phyloP scores from a whole-genome alignment of 768 basidiomycete genomes.

The Hygrocybe coccinea region DNA sequence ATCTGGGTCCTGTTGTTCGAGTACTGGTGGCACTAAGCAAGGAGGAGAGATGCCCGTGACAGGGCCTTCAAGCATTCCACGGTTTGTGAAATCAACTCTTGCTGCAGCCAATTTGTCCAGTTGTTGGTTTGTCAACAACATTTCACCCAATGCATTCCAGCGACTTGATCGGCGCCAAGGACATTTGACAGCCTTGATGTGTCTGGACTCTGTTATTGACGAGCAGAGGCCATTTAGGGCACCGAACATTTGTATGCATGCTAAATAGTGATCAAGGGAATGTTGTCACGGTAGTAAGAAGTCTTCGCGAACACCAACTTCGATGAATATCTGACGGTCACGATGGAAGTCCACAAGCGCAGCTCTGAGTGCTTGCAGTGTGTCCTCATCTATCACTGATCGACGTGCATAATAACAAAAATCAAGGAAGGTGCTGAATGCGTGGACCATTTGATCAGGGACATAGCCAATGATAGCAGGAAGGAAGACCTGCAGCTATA shows the following conservation, averaged over 20 bases:
- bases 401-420: slow-evolving; percentile 22
- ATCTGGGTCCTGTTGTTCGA: no score
- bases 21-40: neutral
- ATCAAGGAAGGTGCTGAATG: slow-evolving; percentile 18
- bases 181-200: slow-evolving; percentile 25
- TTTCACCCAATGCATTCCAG: slow-evolving; percentile 6
- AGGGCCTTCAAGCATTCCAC: slow-evolving; percentile 14
- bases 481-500: slow-evolving; percentile 16
- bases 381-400: neutral
- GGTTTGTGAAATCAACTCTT: slow-evolving; percentile 13
- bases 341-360: neutral
- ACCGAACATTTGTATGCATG: slow-evolving; percentile 15
- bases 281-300: neutral
- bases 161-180: slow-evolving; percentile 21
- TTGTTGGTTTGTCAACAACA: slow-evolving; percentile 14
- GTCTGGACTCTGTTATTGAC: slow-evolving; percentile 22
- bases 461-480: slow-evolving; percentile 18
- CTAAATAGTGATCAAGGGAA: slow-evolving; percentile 11
- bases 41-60: neutral
- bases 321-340: slow-evolving; percentile 26
- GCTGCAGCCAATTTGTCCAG: slow-evolving; percentile 19
- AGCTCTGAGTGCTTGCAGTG: neutral
- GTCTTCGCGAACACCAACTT: neutral
- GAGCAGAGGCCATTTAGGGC: slow-evolving; percentile 21
- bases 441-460: slow-evolving; percentile 13